A percentile compares a stretch with the other conserved stretches of the same genome.
These are phyloP conservation scores for Rosa rugosa DNA, from an alignment of 306 rosid genomes.

Conservation along the genomic window DNA sequence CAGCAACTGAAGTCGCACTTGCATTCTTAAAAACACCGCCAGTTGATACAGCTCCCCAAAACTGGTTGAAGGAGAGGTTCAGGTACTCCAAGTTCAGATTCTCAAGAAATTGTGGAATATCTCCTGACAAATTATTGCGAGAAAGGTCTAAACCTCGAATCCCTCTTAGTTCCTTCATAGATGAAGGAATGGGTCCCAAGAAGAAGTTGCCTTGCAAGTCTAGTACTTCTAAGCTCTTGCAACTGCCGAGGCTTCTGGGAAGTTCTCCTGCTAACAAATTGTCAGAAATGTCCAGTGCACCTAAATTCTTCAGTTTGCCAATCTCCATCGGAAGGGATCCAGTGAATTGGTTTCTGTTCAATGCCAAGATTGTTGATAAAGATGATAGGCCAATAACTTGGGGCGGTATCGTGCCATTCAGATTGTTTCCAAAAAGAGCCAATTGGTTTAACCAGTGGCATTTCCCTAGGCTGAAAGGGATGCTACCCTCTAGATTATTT, in stretches of 20 bases:
- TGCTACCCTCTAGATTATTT: background rate
- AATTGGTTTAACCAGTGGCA: background rate
- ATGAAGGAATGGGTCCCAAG: background rate
- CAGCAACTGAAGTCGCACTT: background rate
- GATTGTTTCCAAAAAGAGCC: background rate
- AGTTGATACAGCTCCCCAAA: background rate
- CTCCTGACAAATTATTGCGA: background rate
- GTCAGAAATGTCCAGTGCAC: background rate
- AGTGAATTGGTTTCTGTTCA: background rate
- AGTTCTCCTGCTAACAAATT: background rate
- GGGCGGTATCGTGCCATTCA: background rate
- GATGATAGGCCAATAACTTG: background rate
- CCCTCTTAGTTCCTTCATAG: background rate
- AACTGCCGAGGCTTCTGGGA: background rate
- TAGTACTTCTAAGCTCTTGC: background rate
- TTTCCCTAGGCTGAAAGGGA: background rate
- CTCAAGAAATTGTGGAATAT: background rate
- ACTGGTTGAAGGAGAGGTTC: background rate
- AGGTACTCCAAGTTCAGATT: background rate
- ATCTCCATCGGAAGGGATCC: background rate
- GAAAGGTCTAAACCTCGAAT: background rate
- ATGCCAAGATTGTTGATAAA: background rate
- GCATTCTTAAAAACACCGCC: background rate
- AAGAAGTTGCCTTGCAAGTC: background rate
- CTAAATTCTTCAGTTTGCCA: background rate